Base-by-base conservation (phyloP, 495 filamentous ascomycete species). In the Penicillium cosmopolitanum region DNA sequence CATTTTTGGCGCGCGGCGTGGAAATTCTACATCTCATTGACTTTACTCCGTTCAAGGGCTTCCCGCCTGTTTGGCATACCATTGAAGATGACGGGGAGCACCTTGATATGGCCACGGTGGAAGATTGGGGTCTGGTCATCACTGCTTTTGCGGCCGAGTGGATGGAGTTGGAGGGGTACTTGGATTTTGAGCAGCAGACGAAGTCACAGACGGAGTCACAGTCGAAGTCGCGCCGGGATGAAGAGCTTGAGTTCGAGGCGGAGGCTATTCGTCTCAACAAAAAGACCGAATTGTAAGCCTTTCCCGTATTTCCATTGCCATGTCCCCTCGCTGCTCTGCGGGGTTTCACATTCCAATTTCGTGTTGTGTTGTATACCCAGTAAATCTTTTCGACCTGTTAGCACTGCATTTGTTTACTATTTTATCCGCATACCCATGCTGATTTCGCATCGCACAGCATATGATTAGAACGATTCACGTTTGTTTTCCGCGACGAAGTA, bases 141-240 rank as follows among this genome's bases (percentile, higher is more conserved):
- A 88, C 89, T 6, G 92, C 87, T 4, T 98, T 98, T 81, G 84
- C 88, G 43, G 90, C 87, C 0, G 95, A 97, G 73, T 98, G 92
- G 92, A 85, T 98, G 87, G 95, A 96, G 56, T 67, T 97, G 61
- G 92, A 95, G 58, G 88, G 86, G 3, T 86, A 62, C 23, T 63
- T 69, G 35, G 59, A 57, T 8, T 47, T 63, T 13, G 4, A 6
- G 28, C 28, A 31, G 28, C 28, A 31, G 28, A 8, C 28, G 6
- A 6, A 36, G 11, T 50, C 40, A 4, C 28, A 31, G 28, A 8
- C 28, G 28, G 28, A 36, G 11, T 50, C 40, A 4, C 38, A 28
- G 1, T 9, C 19, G 18, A 34, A 51, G 34, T 23, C 28, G 42
- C 42, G 57, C 38, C 57, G 53, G 47, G 50, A 59, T 10, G 65